These are phyloP conservation scores for Taiwanofungus camphoratus DNA, from an alignment of 1,284 basidiomycete species.

Conservation along the genomic window DNA sequence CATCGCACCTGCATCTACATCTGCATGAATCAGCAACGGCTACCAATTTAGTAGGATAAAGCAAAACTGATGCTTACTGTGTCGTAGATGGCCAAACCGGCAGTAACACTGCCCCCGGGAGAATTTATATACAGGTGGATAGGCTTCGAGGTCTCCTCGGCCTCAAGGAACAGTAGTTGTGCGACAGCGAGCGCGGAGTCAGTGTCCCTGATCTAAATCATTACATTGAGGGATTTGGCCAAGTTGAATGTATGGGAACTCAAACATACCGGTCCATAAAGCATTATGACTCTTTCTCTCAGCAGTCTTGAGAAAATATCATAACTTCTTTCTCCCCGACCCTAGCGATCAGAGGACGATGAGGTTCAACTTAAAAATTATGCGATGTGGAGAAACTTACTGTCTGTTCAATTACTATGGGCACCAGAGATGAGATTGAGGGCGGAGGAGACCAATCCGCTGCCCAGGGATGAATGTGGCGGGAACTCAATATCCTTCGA, in stretches of 20 bases:
- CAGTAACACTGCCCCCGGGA: conserved; percentile 90
- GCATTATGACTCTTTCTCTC: conserved; percentile 88
- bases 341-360: conserved; percentile 39
- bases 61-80: conserved; percentile 53
- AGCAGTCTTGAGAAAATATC: conserved; percentile 91
- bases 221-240: conserved; percentile 10
- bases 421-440: conserved; percentile 54
- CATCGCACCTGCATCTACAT: conserved; percentile 66
- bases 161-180: conserved; percentile 89
- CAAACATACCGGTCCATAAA: conserved; percentile 77
- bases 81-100: conserved; percentile 92
- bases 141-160: conserved; percentile 86
- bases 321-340: conserved; percentile 88
- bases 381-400: conserved; percentile 33
- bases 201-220: conserved; percentile 70
- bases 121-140: conserved; percentile 95
- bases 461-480: conserved; percentile 43
- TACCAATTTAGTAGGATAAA: neutral
- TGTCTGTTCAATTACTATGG: conserved; percentile 91
- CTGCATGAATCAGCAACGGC: conserved; percentile 19
- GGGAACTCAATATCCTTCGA: conserved; percentile 14
- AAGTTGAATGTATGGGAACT: conserved; percentile 5
- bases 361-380: conserved; percentile 2
- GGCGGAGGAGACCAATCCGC: conserved; percentile 38
- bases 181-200: conserved; percentile 84